Conservation (phyloP, 2,329 filamentous ascomycete genomes). For the Ophiosphaerella herpotricha region DNA sequence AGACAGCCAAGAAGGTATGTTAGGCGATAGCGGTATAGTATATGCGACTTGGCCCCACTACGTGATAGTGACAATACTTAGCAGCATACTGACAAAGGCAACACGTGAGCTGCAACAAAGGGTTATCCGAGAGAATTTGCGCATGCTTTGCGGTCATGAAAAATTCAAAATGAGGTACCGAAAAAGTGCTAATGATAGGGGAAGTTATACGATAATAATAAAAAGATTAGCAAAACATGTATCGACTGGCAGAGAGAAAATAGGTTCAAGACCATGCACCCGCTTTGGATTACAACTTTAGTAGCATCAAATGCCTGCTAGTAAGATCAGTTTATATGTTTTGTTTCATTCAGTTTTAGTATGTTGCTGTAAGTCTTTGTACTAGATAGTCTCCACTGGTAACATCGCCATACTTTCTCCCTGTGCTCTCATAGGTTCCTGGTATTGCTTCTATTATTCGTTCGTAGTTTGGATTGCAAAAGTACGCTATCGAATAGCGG, state of each 20-base stretch:
- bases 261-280: too few relatives aligned
- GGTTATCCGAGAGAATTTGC: too few relatives aligned
- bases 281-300: too few relatives aligned
- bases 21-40: neutral
- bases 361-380: constrained; percentile 75
- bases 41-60: neutral
- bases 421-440: constrained; percentile 70
- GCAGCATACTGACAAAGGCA: too few relatives aligned
- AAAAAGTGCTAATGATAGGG: too few relatives aligned
- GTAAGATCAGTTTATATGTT: neutral
- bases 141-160: too few relatives aligned
- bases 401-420: constrained; percentile 80
- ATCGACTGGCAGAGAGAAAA: too few relatives aligned
- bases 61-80: neutral
- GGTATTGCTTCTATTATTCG: constrained; percentile 79
- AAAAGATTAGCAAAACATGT: too few relatives aligned
- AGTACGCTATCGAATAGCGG: constrained; percentile 85
- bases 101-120: too few relatives aligned
- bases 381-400: constrained; percentile 82
- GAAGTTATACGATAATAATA: too few relatives aligned
- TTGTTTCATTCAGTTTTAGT: constrained; percentile 27
- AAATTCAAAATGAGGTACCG: too few relatives aligned
- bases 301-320: too few relatives aligned
- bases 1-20: neutral
- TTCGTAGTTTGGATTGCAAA: constrained; percentile 84